Conservation (phyloP, 768 basidiomycete species). For the Coprinopsis sp. region DNA sequence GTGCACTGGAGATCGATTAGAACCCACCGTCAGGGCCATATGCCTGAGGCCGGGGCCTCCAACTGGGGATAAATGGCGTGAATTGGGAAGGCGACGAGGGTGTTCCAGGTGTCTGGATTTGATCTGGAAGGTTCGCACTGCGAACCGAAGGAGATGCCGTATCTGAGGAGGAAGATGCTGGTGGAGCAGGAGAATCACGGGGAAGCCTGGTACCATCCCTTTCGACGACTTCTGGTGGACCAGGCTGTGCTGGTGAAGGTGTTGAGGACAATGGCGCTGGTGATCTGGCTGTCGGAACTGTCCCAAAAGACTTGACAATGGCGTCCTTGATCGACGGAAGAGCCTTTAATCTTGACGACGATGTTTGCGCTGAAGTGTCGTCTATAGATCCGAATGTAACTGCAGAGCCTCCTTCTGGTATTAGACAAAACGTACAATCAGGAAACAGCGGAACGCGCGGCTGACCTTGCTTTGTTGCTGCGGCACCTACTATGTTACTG, state of each 20-base stretch:
- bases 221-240: slow-evolving; percentile 36
- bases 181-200: slow-evolving; percentile 48
- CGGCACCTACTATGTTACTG: slow-evolving; percentile 56
- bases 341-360: slow-evolving; percentile 73
- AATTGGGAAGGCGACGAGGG: slow-evolving; percentile 29
- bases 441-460: too few species aligned
- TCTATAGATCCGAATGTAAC: slow-evolving; percentile 92
- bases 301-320: slow-evolving; percentile 78
- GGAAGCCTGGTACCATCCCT: slow-evolving; percentile 59
- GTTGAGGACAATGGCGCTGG: too few species aligned
- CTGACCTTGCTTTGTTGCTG: slow-evolving; percentile 62
- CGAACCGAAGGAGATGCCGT: slow-evolving; percentile 56
- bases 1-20: too few species aligned
- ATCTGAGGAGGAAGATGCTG: slow-evolving; percentile 49
- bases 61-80: slow-evolving; percentile 43
- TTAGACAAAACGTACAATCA: slow-evolving; percentile 9
- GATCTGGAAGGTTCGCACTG: slow-evolving; percentile 48
- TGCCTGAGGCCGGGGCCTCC: slow-evolving; percentile 43
- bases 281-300: slow-evolving; percentile 67
- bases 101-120: slow-evolving; percentile 32
- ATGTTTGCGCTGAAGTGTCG: slow-evolving; percentile 70
- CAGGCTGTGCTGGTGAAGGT: slow-evolving; percentile 31
- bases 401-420: slow-evolving; percentile 43
- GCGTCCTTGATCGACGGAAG: slow-evolving; percentile 65
- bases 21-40: slow-evolving; percentile 45